Percentiles rank a stretch among this genome's conserved stretches.
phyloP scores from a whole-genome alignment of 148 eudicot species.

The Rhododendron molle region DNA sequence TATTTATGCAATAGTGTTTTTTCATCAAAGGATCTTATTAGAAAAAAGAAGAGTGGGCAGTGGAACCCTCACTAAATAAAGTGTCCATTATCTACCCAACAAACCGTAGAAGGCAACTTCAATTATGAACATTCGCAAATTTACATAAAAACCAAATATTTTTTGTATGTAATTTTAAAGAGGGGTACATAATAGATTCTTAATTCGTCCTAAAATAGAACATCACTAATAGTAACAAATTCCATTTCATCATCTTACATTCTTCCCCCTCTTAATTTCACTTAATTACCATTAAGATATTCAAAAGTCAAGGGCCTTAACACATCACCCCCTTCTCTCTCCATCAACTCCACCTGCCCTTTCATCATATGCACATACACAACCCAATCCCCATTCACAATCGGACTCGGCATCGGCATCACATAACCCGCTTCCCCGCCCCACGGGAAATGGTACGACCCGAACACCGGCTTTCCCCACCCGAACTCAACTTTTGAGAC shows the following conservation, averaged over 20 bases:
- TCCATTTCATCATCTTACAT: neutral
- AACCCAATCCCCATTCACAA: slow-evolving; percentile 68
- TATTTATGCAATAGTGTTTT: no score
- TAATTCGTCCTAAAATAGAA: neutral
- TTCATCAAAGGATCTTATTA: no score
- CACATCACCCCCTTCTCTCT: slow-evolving; percentile 37
- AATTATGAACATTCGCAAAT: neutral
- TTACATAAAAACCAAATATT: neutral
- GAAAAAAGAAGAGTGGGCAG: no score
- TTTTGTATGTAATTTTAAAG: no score
- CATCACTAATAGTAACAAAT: neutral
- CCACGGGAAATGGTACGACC: slow-evolving; percentile 79
- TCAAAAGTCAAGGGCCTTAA: slow-evolving; percentile 38
- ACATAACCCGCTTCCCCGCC: slow-evolving; percentile 64
- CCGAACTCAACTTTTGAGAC: slow-evolving; percentile 58
- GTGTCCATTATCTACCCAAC: no score
- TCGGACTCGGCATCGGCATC: slow-evolving; percentile 72
- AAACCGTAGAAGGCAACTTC: no score
- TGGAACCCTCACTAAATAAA: no score
- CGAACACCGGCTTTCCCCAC: slow-evolving; percentile 64
- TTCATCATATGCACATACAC: slow-evolving; percentile 61
- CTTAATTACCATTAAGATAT: slow-evolving; percentile 8
- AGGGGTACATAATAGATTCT: neutral
- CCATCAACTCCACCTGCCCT: slow-evolving; percentile 50
- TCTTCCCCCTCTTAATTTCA: neutral